A percentile compares a stretch with the other conserved stretches of the same genome.
These are phyloP conservation scores for Backusella circina DNA, from an alignment of 192 early-diverging fungal genomes.

Conservation along the genomic window DNA sequence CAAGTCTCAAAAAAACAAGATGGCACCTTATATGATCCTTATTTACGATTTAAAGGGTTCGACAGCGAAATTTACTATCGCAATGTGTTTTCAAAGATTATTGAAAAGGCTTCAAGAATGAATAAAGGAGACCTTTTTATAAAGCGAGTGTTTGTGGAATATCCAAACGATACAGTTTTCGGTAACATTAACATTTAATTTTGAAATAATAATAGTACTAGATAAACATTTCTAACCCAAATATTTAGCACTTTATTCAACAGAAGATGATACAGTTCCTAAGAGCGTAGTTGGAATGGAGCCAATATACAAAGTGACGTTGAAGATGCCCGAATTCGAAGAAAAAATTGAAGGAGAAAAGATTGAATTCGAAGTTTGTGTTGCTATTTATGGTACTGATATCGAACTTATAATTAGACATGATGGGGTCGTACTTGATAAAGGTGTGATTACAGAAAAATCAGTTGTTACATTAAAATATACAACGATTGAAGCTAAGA, in stretches of 20 bases:
- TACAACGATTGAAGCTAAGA: neutral
- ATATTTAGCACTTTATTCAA: neutral
- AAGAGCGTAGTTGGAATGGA: neutral
- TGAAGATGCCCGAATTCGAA: neutral
- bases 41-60: neutral
- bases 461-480: neutral
- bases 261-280: neutral
- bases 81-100: neutral
- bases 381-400: neutral
- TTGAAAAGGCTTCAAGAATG: neutral
- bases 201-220: neutral
- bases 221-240: neutral
- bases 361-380: neutral
- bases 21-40: neutral
- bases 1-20: conserved; percentile 9
- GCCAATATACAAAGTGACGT: neutral
- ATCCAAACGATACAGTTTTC: neutral
- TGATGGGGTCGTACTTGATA: neutral
- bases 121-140: neutral
- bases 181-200: neutral
- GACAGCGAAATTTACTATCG: neutral
- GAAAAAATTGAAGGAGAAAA: neutral
- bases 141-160: neutral
- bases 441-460: neutral
- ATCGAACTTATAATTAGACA: neutral